Evolutionary conservation across 345 rosid species (phyloP), one percentile per base, ranked within the genome.

Genomic region (Citropsis articulata): DNA sequence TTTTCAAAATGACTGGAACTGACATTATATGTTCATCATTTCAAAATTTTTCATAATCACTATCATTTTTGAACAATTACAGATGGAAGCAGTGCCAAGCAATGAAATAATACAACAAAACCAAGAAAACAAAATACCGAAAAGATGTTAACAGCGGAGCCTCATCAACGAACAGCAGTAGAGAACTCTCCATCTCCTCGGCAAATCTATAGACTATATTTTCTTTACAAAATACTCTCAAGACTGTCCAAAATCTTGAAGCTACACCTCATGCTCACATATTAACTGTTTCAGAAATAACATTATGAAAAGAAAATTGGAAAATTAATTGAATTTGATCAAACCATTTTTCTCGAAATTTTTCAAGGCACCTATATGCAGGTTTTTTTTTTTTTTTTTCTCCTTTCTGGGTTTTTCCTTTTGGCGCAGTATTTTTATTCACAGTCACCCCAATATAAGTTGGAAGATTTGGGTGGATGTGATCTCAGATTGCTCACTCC

Each of bases 191-290:
- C 72, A 63, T 79, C 36, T 60, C 35, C 79, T 69, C 79, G 48
- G 71, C 50, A 31, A 72, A 79, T 80, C 75, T 82, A 60, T 67
- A 71, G 84, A 75, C 24, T 22, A 72, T 45, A 38, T 67, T n/a
- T 71, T 53, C 55, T 66, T 68, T 65, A 38, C 62, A 73, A 50
- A 21, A 69, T 63, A 59, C 59, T 80, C 40, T 45, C 42, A 66
- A 50, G 69, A 78, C 30, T 78, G 50, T 57, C 82, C 87, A 87
- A 87, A 87, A 87, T 64, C 84, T 85, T 77, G 89, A 80, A 83
- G 90, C 89, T 84, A 77, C 78, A 55, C 27, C 35, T 9, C 59
- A 77, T 62, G 78, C 85, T 66, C 63, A 70, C 56, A 18, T 59
- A 75, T 81, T 81, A 36, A 62, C 61, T 4, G 42, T 45, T 75